Percentiles rank a stretch among this genome's conserved stretches.
These are phyloP conservation scores for Pulveroboletus sp. DNA, from an alignment of 768 basidiomycete genomes.

Conservation along the genomic window DNA sequence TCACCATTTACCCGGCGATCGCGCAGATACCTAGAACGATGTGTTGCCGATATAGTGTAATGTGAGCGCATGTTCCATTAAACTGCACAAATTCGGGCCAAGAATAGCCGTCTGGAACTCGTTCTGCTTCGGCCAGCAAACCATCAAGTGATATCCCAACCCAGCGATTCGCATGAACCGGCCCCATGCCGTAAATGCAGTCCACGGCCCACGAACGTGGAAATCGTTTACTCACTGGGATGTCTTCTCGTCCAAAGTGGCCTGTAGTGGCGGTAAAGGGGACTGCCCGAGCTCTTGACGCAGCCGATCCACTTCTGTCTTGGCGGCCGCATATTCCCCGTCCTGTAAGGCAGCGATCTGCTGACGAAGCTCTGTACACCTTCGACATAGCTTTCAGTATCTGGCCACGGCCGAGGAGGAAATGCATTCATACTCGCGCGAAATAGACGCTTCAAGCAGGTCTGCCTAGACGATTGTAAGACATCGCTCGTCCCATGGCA, in stretches of 20 bases:
- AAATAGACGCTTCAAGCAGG: constrained; percentile 59
- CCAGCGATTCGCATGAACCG: neutral
- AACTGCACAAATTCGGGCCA: neutral
- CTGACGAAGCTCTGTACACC: constrained; percentile 59
- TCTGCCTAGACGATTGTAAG: constrained; percentile 46
- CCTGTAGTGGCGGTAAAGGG: constrained; percentile 67
- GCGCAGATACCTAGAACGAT: constrained; percentile 47
- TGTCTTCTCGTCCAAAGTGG: constrained; percentile 66
- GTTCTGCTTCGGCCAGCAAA: neutral
- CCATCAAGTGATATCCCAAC: constrained; percentile 2
- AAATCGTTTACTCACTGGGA: constrained; percentile 39
- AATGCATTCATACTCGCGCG: constrained; percentile 53
- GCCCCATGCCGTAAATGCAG: neutral
- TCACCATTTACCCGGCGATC: constrained; percentile 56
- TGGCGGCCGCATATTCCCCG: constrained; percentile 70
- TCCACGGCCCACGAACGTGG: constrained; percentile 11
- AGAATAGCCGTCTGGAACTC: neutral
- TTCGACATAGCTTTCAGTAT: constrained; percentile 26
- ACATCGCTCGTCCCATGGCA: constrained; percentile 1
- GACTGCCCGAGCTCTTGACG: constrained; percentile 73
- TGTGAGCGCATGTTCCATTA: constrained; percentile 15
- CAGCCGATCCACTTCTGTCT: constrained; percentile 71
- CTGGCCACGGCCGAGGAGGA: neutral
- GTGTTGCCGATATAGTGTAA: constrained; percentile 6
- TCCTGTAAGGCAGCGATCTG: constrained; percentile 68